Evolutionary conservation across 805 yeast genomes (phyloP).

Genomic region (Teunomyces barrocoloradensis): DNA sequence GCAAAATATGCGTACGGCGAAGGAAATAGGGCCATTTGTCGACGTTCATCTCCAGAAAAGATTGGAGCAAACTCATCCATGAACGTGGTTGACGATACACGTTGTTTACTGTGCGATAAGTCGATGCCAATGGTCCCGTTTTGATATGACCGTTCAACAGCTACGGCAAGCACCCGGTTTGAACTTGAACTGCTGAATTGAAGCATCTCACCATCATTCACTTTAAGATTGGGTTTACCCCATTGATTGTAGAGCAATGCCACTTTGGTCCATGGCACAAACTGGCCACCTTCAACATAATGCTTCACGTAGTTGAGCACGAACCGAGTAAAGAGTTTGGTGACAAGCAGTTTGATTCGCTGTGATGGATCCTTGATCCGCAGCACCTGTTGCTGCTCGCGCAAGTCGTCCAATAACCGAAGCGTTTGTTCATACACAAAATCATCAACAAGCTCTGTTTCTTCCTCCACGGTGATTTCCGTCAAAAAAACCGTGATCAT

Average conservation of each 20-base stretch:
- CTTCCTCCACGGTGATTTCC: conserved; percentile 8
- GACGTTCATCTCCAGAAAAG: conserved; percentile 5
- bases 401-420: conserved; percentile 41
- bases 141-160: conserved; percentile 27
- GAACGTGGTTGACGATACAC: conserved; percentile 22
- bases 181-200: conserved; percentile 64
- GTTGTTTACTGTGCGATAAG: conserved; percentile 34
- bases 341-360: conserved; percentile 40
- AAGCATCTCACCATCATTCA: conserved; percentile 16
- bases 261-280: conserved; percentile 21
- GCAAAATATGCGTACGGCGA: conserved; percentile 34
- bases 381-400: conserved; percentile 40
- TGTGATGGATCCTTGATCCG: conserved; percentile 34
- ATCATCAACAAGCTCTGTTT: conserved; percentile 19
- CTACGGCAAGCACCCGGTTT: conserved; percentile 46
- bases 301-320: conserved; percentile 35
- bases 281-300: conserved; percentile 8
- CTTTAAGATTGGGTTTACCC: conserved; percentile 57
- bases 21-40: background rate
- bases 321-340: conserved; percentile 44
- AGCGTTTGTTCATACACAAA: conserved; percentile 49
- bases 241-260: conserved; percentile 30
- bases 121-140: conserved; percentile 33
- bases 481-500: conserved; percentile 12
- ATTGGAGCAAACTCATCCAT: conserved; percentile 30